Percentiles rank a stretch among this genome's conserved stretches.
Evolutionary conservation across 768 basidiomycete genomes (phyloP).

Genomic region (Leccinum uliginosum): DNA sequence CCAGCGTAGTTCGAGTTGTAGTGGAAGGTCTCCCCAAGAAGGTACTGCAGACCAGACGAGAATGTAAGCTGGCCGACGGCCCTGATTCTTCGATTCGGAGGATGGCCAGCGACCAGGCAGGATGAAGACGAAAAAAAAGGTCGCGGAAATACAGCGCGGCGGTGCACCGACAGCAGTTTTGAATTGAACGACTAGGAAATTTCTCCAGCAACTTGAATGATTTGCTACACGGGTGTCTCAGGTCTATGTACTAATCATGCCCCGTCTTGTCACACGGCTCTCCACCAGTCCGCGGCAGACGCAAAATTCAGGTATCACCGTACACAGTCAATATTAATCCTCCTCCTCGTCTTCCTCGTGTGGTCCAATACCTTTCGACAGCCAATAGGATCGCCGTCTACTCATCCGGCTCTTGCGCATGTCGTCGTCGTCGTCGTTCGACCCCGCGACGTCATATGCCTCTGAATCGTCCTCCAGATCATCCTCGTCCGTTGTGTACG

Average conservation of each 20-base stretch:
- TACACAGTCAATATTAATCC: neutral
- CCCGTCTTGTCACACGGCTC: slow-evolving; percentile 1
- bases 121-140: neutral
- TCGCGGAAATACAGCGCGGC: neutral
- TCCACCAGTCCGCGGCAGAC: neutral
- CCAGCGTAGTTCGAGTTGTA: slow-evolving; percentile 15
- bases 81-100: slow-evolving; percentile 10
- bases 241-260: slow-evolving; percentile 1
- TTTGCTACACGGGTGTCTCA: slow-evolving; percentile 1
- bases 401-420: slow-evolving; percentile 1
- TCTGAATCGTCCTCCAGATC: slow-evolving; percentile 34
- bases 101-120: neutral
- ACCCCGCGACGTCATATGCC: slow-evolving; percentile 17
- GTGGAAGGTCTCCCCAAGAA: slow-evolving; percentile 4
- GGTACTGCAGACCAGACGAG: slow-evolving; percentile 4
- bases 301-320: neutral
- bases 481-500: slow-evolving; percentile 48
- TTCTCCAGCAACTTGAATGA: neutral
- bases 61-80: slow-evolving; percentile 5
- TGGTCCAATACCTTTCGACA: slow-evolving; percentile 46
- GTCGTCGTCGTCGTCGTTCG: slow-evolving; percentile 22
- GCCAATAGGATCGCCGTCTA: slow-evolving; percentile 50
- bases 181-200: neutral
- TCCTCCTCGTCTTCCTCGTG: slow-evolving; percentile 19
- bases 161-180: neutral